Evolutionary conservation across 2,329 filamentous ascomycete species (phyloP).

Genomic region (Lithohypha guttulata): DNA sequence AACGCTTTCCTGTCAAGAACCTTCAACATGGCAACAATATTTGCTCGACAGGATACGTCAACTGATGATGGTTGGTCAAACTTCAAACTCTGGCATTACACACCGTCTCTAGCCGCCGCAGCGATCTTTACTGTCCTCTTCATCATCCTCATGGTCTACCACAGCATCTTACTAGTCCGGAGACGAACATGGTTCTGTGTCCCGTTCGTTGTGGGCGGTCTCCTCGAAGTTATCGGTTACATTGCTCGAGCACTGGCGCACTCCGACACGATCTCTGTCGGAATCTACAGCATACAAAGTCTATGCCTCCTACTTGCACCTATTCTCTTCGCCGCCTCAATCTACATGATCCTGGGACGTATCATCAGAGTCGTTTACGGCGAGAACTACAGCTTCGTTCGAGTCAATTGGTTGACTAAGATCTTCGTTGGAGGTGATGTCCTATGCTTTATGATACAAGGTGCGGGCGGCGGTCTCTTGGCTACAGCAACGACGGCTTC

Average conservation of each 20-base stretch:
- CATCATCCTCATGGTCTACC: constrained; percentile 19
- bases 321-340: constrained; percentile 30
- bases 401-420: constrained; percentile 28
- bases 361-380: constrained; percentile 29
- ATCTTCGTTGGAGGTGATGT: constrained; percentile 30
- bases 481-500: constrained; percentile 1
- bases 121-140: constrained; percentile 25
- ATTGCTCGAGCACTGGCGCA: constrained; percentile 29
- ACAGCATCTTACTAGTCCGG: constrained; percentile 24
- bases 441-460: constrained; percentile 27
- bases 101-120: constrained; percentile 23
- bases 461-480: constrained; percentile 21
- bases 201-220: constrained; percentile 29
- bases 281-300: constrained; percentile 29
- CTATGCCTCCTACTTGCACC: constrained; percentile 33
- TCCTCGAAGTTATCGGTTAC: constrained; percentile 28
- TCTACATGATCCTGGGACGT: constrained; percentile 34
- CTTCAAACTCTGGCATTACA: constrained; percentile 20
- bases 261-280: constrained; percentile 20
- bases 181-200: constrained; percentile 26
- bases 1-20: too few relatives aligned
- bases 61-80: not conserved
- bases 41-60: not conserved
- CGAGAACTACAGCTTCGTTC: constrained; percentile 28
- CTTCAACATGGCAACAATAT: not conserved